Evolutionary conservation across 441 rosid species (phyloP), one percentile per base, ranked within the genome.

Genomic region (Croton laevigatus): DNA sequence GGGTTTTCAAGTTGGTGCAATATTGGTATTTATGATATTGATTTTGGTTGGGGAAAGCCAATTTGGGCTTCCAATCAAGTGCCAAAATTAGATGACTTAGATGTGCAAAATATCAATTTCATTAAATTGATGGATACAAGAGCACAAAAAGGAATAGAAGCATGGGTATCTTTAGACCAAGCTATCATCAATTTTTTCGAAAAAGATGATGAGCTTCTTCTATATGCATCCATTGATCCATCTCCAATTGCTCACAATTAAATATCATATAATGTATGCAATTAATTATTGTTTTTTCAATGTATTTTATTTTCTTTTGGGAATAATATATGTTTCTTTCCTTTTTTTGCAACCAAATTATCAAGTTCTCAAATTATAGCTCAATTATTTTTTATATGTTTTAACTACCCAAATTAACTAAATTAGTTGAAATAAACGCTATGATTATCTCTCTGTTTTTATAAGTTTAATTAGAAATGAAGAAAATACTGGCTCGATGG

Each of bases 21-120:
- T 13, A 67, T 73, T 34, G 75, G 75, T 0, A 0, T 61, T 45
- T 45, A 69, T 42, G 68, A 63, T 20, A 44, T 38, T 1, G 73
- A 82, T 72, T 79, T 79, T 48, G 81, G 81, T 0, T 77, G 83
- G 83, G 83, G 82, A 42, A 77, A 66, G 3, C 74, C 81, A 3
- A 27, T 14, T 14, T 48, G 78, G 75, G 62, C 44, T 6, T 0
- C 59, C 16, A 62, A 59, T 34, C 20, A 52, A 14, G 22, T 10
- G 70, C 53, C 20, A 19, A 22, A 52, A 0, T 12, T 22, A 6
- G 4, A 22, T 19, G 17, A 34, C 2, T 37, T 17, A 12, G 5
- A 13, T 14, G 17, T 27, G 32, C 1, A 27, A 27, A 27, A 10
- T 19, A 52, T n/a, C 66, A 59, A 42, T 8, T 0, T 54, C 1